Percentiles rank a stretch among this genome's conserved stretches.
Evolutionary conservation across 805 yeast species (phyloP).

Genomic region (Debaryomyces prosopidis): DNA sequence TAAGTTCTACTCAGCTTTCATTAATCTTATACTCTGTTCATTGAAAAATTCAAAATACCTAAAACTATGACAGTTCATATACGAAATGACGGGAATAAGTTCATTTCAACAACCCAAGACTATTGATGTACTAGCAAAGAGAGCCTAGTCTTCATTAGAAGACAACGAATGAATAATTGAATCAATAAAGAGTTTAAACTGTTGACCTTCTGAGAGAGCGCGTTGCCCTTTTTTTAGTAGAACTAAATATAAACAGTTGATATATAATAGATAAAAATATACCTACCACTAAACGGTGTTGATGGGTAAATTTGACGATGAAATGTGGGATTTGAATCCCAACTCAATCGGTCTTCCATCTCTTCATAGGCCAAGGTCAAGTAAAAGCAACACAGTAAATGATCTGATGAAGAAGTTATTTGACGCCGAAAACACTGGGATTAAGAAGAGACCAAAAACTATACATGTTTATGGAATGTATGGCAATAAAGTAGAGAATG

Average conservation of each 20-base stretch:
- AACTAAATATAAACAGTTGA: too few species aligned
- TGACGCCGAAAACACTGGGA: neutral
- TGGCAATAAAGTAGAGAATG: neutral
- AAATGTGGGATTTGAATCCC: conserved; percentile 1
- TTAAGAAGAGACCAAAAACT: conserved; percentile 1
- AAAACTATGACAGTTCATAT: too few species aligned
- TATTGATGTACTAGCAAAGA: neutral
- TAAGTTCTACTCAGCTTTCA: too few species aligned
- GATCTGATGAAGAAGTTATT: conserved; percentile 2
- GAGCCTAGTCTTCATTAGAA: neutral
- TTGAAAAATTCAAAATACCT: too few species aligned
- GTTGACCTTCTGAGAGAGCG: neutral
- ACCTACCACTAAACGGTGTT: too few species aligned
- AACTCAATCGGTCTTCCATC: neutral
- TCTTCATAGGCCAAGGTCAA: conserved; percentile 5
- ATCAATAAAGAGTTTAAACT: neutral
- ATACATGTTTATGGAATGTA: conserved; percentile 3
- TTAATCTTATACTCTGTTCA: too few species aligned
- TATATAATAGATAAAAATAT: too few species aligned
- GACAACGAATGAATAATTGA: conserved; percentile 2
- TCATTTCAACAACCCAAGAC: neutral
- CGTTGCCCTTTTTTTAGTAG: neutral
- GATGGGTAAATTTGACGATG: conserved; percentile 1
- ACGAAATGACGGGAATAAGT: neutral
- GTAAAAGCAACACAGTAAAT: neutral